Percentiles rank a stretch among this genome's conserved stretches.
Conservation (phyloP, 2,329 filamentous ascomycete genomes). For the Nemania diffusa region DNA sequence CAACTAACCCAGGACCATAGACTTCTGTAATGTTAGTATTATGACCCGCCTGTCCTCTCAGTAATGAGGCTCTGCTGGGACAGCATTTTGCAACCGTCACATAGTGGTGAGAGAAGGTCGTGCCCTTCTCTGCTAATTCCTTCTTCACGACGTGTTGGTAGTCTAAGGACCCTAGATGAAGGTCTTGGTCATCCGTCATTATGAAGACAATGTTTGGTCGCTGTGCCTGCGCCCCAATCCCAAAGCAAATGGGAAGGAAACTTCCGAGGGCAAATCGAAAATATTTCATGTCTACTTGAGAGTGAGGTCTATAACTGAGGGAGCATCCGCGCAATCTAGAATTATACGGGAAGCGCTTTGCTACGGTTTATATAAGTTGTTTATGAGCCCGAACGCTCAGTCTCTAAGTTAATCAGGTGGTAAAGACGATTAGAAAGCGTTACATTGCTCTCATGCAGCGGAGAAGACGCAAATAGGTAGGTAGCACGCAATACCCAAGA, state of each 20-base stretch:
- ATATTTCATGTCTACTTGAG: slow-evolving; percentile 9
- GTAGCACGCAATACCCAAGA: slow-evolving; percentile 13
- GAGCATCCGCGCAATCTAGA: background rate
- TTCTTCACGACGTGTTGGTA: slow-evolving; percentile 15
- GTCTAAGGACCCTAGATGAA: slow-evolving; percentile 29
- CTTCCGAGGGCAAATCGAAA: background rate
- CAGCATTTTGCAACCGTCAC: slow-evolving; percentile 33
- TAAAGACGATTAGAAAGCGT: slow-evolving; percentile 1
- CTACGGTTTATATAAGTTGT: background rate
- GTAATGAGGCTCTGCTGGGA: slow-evolving; percentile 30
- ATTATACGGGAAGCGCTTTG: background rate
- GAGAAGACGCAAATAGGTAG: slow-evolving; percentile 1
- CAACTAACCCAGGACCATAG: slow-evolving; percentile 48
- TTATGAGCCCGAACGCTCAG: background rate
- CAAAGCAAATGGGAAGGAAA: slow-evolving; percentile 7
- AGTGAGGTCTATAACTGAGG: background rate
- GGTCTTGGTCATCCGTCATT: slow-evolving; percentile 35
- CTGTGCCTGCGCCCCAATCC: slow-evolving; percentile 11
- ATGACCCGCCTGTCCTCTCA: slow-evolving; percentile 35
- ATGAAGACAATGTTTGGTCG: slow-evolving; percentile 34
- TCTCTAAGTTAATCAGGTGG: background rate
- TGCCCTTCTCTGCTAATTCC: slow-evolving; percentile 26
- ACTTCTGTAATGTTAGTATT: slow-evolving; percentile 50
- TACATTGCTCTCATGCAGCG: slow-evolving; percentile 17
- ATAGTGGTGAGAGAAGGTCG: slow-evolving; percentile 30